Percentiles rank a stretch among this genome's conserved stretches.
Conservation (phyloP, 345 rosid genomes). For the Sisymbrium irio region DNA sequence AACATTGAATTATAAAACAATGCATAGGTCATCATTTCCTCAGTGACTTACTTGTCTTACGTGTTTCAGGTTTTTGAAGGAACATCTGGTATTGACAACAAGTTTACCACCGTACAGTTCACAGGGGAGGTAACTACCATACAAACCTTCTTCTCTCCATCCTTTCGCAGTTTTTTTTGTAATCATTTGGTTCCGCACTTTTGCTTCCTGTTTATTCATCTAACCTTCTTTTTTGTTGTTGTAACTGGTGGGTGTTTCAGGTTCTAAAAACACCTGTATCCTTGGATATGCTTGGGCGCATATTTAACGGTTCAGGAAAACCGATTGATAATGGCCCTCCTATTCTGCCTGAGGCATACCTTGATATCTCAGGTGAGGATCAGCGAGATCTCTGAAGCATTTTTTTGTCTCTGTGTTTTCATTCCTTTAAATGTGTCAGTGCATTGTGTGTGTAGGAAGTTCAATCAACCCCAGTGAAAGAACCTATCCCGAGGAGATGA, state of each 20-base stretch:
- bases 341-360: constrained; percentile 90
- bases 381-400: not conserved
- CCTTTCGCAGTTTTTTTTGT: not conserved
- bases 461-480: constrained; percentile 98
- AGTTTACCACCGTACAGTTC: constrained; percentile 83
- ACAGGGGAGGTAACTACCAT: constrained; percentile 68
- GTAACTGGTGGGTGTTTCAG: constrained; percentile 38
- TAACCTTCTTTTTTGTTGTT: not conserved
- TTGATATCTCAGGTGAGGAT: constrained; percentile 84
- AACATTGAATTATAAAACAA: not conserved
- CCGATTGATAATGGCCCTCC: constrained; percentile 98
- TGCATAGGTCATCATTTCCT: not conserved
- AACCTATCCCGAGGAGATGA: constrained; percentile 99
- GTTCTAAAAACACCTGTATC: constrained; percentile 96
- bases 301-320: constrained; percentile 96
- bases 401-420: not conserved
- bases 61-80: constrained; percentile 80
- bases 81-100: constrained; percentile 94
- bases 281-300: constrained; percentile 95
- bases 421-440: not conserved
- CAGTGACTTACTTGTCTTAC: not conserved
- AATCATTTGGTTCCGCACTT: not conserved
- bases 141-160: not conserved
- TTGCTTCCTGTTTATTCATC: not conserved
- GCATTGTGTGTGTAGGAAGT: constrained; percentile 52